Conservation (phyloP, 2,329 filamentous ascomycete species). For the Orbilia javanica region DNA sequence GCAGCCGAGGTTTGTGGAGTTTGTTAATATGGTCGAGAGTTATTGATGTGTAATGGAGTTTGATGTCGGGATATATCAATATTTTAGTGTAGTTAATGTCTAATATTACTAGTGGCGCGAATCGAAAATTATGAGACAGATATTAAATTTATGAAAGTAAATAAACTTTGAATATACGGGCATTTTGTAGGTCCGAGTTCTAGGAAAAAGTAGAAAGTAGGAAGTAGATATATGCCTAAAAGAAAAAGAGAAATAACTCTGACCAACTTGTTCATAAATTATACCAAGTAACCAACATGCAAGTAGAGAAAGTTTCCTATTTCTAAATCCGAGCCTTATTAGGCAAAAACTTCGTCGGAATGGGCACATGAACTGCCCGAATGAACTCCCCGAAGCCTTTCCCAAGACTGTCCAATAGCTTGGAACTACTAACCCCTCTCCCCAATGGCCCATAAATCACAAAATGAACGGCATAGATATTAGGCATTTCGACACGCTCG, state of each 20-base stretch:
- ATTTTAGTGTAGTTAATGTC: not conserved
- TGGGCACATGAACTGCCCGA: constrained; percentile 66
- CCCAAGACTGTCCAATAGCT: constrained; percentile 68
- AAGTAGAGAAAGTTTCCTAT: too few species aligned
- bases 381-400: constrained; percentile 71
- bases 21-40: not conserved
- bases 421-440: constrained; percentile 68
- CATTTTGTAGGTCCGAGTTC: too few species aligned
- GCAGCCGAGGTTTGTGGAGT: not conserved
- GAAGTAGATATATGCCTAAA: too few species aligned
- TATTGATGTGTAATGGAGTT: not conserved
- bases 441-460: constrained; percentile 69
- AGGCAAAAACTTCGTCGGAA: constrained; percentile 62
- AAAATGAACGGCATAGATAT: constrained; percentile 69
- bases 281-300: too few species aligned
- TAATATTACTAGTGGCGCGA: too few species aligned
- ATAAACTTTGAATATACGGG: too few species aligned
- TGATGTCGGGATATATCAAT: not conserved
- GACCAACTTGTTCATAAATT: too few species aligned
- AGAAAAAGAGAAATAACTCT: too few species aligned
- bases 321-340: not conserved
- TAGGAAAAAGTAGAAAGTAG: too few species aligned
- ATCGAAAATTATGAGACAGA: too few species aligned
- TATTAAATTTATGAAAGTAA: too few species aligned
- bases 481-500: constrained; percentile 68